Evolutionary conservation across 129 eudicot species (phyloP).

Genomic region (Sambucus nigra): DNA sequence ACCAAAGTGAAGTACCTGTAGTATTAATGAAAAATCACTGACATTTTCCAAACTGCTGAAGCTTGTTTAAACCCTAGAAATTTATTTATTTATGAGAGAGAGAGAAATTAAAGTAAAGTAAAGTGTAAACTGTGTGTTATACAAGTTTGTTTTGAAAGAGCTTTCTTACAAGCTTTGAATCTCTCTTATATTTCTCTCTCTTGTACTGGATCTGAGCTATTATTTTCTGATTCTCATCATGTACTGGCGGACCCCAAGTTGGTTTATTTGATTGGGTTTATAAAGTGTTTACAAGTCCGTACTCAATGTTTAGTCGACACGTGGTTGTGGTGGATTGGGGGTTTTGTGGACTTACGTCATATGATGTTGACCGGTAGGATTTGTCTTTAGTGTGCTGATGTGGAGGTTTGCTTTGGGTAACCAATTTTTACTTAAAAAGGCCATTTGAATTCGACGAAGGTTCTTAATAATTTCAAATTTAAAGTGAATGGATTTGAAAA

Average conservation of each 20-base stretch:
- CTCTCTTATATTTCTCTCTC: not conserved
- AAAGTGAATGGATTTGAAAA: too few species aligned
- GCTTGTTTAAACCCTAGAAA: constrained; percentile 1
- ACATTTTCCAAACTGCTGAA: constrained; percentile 5
- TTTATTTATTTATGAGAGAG: not conserved
- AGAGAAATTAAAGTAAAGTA: constrained; percentile 2
- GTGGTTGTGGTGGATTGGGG: not conserved
- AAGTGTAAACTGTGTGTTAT: constrained; percentile 2
- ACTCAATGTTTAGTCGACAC: not conserved
- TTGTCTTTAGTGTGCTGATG: not conserved
- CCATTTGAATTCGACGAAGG: too few species aligned
- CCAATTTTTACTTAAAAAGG: too few species aligned
- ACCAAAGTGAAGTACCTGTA: not conserved
- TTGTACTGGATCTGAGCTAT: not conserved
- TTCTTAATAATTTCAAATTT: too few species aligned
- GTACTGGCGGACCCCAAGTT: constrained; percentile 29
- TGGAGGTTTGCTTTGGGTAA: too few species aligned
- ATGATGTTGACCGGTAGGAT: not conserved
- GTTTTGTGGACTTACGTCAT: not conserved
- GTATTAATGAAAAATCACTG: constrained; percentile 4
- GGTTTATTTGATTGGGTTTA: constrained; percentile 15
- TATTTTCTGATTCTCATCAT: constrained; percentile 8
- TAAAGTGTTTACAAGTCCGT: constrained; percentile 11
- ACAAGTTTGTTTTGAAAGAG: constrained; percentile 14
- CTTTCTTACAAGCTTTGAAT: constrained; percentile 23